These are phyloP conservation scores for Leucogyrophana mollusca DNA, from an alignment of 768 basidiomycete species.

Conservation along the genomic window DNA sequence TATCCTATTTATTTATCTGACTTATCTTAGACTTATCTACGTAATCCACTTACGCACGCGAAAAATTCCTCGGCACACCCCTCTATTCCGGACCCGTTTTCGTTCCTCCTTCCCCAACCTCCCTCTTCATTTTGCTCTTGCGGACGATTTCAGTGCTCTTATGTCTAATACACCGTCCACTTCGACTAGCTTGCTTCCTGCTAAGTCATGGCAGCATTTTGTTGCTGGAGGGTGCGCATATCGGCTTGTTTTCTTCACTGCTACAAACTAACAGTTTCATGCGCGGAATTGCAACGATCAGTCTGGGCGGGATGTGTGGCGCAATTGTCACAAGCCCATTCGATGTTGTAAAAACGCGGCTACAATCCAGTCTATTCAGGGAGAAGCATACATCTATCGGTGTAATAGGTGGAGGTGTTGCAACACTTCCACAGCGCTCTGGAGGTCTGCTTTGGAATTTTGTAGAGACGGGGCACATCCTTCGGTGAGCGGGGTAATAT, in stretches of 20 bases:
- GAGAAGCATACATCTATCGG: conserved; percentile 37
- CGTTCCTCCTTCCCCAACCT: too few species aligned
- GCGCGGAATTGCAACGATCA: conserved; percentile 34
- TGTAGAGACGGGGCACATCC: conserved; percentile 89
- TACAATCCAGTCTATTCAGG: conserved; percentile 86
- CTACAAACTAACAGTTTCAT: conserved; percentile 3
- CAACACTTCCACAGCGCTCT: conserved; percentile 30
- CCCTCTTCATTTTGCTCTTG: too few species aligned
- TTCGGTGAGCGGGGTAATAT: conserved; percentile 54
- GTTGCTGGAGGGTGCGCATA: conserved; percentile 79
- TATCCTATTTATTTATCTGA: too few species aligned
- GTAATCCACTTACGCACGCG: neutral
- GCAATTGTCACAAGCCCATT: conserved; percentile 96
- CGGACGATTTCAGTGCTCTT: neutral
- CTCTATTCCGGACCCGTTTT: too few species aligned
- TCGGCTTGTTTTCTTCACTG: neutral
- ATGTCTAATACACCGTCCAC: conserved; percentile 25
- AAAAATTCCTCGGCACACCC: too few species aligned
- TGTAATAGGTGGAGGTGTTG: conserved; percentile 31
- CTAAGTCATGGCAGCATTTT: conserved; percentile 84
- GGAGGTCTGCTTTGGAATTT: conserved; percentile 83
- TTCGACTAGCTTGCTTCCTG: conserved; percentile 46
- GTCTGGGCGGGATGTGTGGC: conserved; percentile 96
- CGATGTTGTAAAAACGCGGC: conserved; percentile 96
- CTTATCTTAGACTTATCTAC: too few species aligned